Evolutionary conservation across 306 rosid genomes (phyloP).

Genomic region (Rosa lucieae): DNA sequence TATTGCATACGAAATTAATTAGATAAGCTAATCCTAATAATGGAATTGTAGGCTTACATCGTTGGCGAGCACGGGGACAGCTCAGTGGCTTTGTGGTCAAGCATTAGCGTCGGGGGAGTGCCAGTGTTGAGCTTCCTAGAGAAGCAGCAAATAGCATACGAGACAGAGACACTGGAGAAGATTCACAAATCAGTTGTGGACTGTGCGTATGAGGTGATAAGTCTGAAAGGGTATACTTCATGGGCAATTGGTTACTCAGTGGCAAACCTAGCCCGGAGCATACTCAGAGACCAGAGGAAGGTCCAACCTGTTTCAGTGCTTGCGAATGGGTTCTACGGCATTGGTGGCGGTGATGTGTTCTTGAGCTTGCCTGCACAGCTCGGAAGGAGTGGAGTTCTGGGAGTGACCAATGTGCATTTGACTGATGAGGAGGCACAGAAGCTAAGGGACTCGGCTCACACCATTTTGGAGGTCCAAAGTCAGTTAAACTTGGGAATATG

Average conservation of each 20-base stretch:
- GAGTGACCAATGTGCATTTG: conserved; percentile 68
- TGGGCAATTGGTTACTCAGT: conserved; percentile 95
- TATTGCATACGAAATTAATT: not conserved
- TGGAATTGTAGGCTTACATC: conserved; percentile 57
- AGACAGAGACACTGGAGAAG: conserved; percentile 63
- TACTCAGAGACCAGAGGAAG: conserved; percentile 74
- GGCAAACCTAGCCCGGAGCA: conserved; percentile 54
- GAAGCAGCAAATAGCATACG: conserved; percentile 62
- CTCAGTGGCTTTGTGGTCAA: conserved; percentile 95
- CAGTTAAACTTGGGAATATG: conserved; percentile 38
- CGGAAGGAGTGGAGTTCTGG: conserved; percentile 74
- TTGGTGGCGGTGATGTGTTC: conserved; percentile 66
- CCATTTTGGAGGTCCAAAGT: conserved; percentile 59
- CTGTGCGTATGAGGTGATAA: conserved; percentile 77
- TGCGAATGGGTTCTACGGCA: conserved; percentile 64
- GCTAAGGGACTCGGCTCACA: conserved; percentile 62
- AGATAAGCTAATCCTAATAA: not conserved
- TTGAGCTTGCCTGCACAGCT: conserved; percentile 80
- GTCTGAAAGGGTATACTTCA: conserved; percentile 83
- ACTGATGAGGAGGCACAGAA: conserved; percentile 50
- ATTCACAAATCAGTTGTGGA: conserved; percentile 67
- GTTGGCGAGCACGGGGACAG: conserved; percentile 97
- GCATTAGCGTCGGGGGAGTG: conserved; percentile 89
- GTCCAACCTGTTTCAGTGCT: conserved; percentile 79
- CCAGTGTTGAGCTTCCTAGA: conserved; percentile 72